phyloP scores from a whole-genome alignment of 257 asterid genomes.

The Solanum pimpinellifolium region DNA sequence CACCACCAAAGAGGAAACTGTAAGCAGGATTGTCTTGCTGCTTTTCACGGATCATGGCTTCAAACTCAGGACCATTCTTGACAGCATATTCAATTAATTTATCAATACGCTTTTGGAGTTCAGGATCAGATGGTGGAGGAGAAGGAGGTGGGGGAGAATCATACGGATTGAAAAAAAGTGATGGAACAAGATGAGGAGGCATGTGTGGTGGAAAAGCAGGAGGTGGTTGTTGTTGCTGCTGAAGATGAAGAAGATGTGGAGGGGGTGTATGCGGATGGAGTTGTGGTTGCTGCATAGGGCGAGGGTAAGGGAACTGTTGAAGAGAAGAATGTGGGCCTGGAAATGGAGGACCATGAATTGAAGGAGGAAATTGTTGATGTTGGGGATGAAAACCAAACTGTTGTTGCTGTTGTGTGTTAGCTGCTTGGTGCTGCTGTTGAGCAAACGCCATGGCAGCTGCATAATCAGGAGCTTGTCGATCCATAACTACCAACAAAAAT shows the following conservation, averaged over 20 bases:
- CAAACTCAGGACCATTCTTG: constrained; percentile 95
- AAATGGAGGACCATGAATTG: constrained; percentile 75
- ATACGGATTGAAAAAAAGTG: constrained; percentile 61
- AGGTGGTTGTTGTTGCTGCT: constrained; percentile 39
- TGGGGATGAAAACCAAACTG: constrained; percentile 82
- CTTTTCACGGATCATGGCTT: constrained; percentile 91
- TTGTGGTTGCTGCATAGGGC: constrained; percentile 67
- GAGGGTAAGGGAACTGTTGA: constrained; percentile 78
- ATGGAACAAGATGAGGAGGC: constrained; percentile 61
- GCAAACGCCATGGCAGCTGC: constrained; percentile 65
- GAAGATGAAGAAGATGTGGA: constrained; percentile 52
- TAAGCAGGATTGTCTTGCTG: constrained; percentile 93
- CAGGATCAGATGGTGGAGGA: constrained; percentile 89
- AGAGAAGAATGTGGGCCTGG: constrained; percentile 71
- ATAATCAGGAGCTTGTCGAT: constrained; percentile 76
- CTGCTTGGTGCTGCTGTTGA: constrained; percentile 62
- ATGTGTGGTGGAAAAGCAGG: constrained; percentile 65
- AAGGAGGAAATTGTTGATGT: constrained; percentile 75
- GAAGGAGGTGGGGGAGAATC: constrained; percentile 73
- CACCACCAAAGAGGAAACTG: constrained; percentile 90
- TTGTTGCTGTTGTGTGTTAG: constrained; percentile 47
- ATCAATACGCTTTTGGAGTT: constrained; percentile 88
- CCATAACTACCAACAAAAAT: constrained; percentile 37
- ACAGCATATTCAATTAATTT: constrained; percentile 81
- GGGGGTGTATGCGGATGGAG: constrained; percentile 54